Conservation (phyloP, 352 stramenopile species). For the Pythium phragmiticola region DNA sequence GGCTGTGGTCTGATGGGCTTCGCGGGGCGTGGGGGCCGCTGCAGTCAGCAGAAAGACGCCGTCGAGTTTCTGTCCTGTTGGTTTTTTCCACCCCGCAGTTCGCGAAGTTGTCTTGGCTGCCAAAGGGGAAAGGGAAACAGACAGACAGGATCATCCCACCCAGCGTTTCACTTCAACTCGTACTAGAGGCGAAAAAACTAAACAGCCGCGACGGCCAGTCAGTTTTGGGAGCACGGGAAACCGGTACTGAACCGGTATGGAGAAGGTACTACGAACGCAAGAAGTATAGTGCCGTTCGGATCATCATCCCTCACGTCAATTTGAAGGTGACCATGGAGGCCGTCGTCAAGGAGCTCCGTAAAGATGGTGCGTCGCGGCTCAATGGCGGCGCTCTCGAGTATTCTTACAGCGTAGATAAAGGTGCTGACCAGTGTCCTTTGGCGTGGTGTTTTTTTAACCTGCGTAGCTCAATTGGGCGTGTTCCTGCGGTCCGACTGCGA, state of each 20-base stretch:
- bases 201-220: constrained; percentile 1
- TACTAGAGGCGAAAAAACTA: constrained; percentile 22
- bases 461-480: constrained; percentile 62
- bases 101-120: constrained; percentile 6
- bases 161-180: constrained; percentile 28
- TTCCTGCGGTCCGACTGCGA: constrained; percentile 76
- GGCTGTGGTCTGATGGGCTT: neutral
- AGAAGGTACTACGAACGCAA: neutral
- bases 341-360: constrained; percentile 67
- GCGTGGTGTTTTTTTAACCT: neutral
- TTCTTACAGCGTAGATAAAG: neutral
- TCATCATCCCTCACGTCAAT: neutral
- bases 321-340: constrained; percentile 46
- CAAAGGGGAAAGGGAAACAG: neutral
- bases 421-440: neutral
- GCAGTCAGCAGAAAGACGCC: neutral
- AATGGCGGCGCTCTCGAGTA: neutral
- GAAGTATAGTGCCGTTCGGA: neutral
- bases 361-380: constrained; percentile 55
- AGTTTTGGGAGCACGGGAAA: neutral
- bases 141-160: neutral
- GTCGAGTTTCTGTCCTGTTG: neutral
- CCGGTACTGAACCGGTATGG: neutral
- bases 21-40: neutral
- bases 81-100: neutral